Evolutionary conservation across 352 stramenopile genomes (phyloP), one percentile per base, ranked within the genome.

Genomic region (Pythium plurisporium): DNA sequence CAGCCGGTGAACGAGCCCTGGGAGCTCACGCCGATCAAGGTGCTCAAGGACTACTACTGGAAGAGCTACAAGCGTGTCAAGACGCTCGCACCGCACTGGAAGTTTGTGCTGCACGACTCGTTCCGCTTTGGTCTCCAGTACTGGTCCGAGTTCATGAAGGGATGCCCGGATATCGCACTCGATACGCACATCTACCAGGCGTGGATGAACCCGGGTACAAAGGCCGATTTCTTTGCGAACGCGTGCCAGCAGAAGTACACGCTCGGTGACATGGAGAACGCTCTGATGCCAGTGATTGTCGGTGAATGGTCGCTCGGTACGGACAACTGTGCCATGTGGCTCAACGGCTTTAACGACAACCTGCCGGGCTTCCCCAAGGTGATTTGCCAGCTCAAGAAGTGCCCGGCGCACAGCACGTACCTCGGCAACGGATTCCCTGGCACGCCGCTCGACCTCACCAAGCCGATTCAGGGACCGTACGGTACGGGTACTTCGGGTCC

Each of bases 161-260:
- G 70, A 15, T 97, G 92, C 59, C 89, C 91, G 1, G 93, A 98
- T 56, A 94, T 97, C 62, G 92, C 89, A 5, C 67, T 98, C 14
- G 95, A 98, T 69, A 98, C 92, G 31, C 95, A 98, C 73, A 97
- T 98, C 56, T 98, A 98, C 70, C 93, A 98, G 69, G 86, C 83
- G 20, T 89, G 79, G 77, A 86, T 87, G 59, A 74, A 73, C 33
- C 80, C 80, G 1, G 73, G 75, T 20, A 88, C 78, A n/a, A 55
- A 69, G 52, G 75, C 77, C 34, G 80, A 86, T 55, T 97, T 96
- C 49, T 97, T 92, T 62, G 74, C 79, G 20, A 94, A 97, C 71
- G 89, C 91, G 5, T 97, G 91, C 62, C 72, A 82, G 54, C 82
- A 96, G 63, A 97, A 97, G 70, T 82, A 87, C 49, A 75, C 69